Evolutionary conservation across 1,284 basidiomycete species (phyloP).

Genomic region (Grifola frondosa): DNA sequence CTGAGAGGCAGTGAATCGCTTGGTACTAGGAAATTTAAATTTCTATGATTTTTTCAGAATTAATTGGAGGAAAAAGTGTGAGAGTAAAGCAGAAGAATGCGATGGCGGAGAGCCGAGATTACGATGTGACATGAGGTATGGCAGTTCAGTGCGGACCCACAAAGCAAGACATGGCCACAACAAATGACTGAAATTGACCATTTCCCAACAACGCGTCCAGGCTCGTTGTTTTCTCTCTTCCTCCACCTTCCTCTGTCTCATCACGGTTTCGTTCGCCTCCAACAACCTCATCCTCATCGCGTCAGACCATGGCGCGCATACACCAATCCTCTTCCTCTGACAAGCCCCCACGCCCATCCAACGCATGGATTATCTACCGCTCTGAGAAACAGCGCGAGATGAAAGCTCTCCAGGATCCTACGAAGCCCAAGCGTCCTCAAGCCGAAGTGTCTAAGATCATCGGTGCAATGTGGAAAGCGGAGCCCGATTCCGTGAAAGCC

Average conservation of each 20-base stretch:
- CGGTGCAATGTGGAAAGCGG: constrained; percentile 68
- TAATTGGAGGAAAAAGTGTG: not conserved
- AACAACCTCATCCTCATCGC: too few relatives aligned
- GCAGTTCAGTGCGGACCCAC: constrained; percentile 9
- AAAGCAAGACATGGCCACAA: constrained; percentile 11
- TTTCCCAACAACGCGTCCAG: too few relatives aligned
- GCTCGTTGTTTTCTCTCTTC: too few relatives aligned
- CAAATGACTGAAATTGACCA: too few relatives aligned
- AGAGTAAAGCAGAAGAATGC: not conserved
- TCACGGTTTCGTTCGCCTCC: too few relatives aligned
- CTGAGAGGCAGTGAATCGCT: too few relatives aligned
- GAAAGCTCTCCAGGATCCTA: constrained; percentile 34
- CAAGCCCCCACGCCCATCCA: constrained; percentile 73
- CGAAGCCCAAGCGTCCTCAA: constrained; percentile 53
- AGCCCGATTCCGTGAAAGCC: constrained; percentile 48
- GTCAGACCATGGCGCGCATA: too few relatives aligned
- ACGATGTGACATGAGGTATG: too few relatives aligned
- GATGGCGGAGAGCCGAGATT: not conserved
- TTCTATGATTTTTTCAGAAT: too few relatives aligned
- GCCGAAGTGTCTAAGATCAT: constrained; percentile 74
- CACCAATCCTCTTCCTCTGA: too few relatives aligned
- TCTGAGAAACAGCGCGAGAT: constrained; percentile 56
- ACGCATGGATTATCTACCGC: constrained; percentile 93
- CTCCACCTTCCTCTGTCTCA: too few relatives aligned
- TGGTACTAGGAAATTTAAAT: too few relatives aligned